Conservation (phyloP, 768 basidiomycete genomes). For the Suillus brevipes region DNA sequence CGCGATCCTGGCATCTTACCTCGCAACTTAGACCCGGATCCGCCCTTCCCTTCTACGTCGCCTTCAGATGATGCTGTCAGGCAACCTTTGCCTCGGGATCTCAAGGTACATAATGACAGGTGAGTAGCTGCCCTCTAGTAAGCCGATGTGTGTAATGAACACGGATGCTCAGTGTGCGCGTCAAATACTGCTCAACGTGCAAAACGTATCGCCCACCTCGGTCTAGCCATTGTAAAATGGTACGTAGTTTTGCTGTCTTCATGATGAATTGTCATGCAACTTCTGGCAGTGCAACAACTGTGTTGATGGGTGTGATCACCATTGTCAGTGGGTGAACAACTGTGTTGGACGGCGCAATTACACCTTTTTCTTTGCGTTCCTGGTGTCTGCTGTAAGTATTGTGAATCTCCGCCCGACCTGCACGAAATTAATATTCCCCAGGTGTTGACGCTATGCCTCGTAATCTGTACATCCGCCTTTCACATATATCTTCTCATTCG, state of each 20-base stretch:
- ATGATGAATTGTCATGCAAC: conserved; percentile 7
- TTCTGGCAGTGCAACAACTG: conserved; percentile 87
- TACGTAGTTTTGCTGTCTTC: conserved; percentile 33
- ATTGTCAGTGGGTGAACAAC: conserved; percentile 91
- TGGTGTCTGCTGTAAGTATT: conserved; percentile 69
- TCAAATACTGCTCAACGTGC: conserved; percentile 95
- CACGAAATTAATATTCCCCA: conserved; percentile 31
- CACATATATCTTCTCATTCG: conserved; percentile 73
- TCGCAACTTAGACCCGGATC: conserved; percentile 81
- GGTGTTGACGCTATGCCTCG: conserved; percentile 72
- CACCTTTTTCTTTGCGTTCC: conserved; percentile 84
- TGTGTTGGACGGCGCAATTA: conserved; percentile 96
- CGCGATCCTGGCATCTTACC: conserved; percentile 89
- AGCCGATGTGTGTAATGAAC: conserved; percentile 4
- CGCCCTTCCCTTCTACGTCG: conserved; percentile 66
- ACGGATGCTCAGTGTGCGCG: conserved; percentile 61
- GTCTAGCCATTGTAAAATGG: conserved; percentile 95
- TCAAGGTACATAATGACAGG: conserved; percentile 77
- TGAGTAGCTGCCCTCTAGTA: conserved; percentile 39
- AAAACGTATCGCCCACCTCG: conserved; percentile 90
- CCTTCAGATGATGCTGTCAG: conserved; percentile 63
- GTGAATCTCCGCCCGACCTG: neutral
- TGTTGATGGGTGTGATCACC: conserved; percentile 93
- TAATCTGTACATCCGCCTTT: conserved; percentile 81
- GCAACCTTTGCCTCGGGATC: conserved; percentile 75